Evolutionary conservation across 345 rosid species (phyloP), one percentile per base, ranked within the genome.

Genomic region (Hevea brasiliensis): DNA sequence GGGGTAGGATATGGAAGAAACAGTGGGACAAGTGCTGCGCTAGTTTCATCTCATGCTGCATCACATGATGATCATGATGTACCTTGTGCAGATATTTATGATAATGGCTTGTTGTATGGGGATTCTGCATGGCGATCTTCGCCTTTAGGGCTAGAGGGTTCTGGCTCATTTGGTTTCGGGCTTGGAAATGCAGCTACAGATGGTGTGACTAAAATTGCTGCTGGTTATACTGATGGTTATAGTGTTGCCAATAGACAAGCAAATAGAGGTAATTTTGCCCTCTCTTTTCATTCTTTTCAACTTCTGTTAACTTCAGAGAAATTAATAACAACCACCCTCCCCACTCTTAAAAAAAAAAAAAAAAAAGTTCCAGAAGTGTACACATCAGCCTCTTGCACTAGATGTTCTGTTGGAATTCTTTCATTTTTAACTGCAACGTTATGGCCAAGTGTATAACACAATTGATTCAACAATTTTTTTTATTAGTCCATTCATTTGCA

Each of bases 161-260:
- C 89, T 61, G 72, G 68, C 53, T 79, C 89, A 7, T 88, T 87
- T 67, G 85, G 81, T 77, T 82, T 80, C 74, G 90, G 87, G 47
- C 76, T 87, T 74, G 87, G 81, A 76, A 79, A 74, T 71, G 71
- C 86, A 54, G 76, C 79, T 79, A 79, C 91, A 8, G 91, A 87
- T 81, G 82, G 81, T 71, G 70, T 78, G 65, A 40, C 81, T 41
- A 77, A 80, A 75, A 88, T 62, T 70, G 47, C 89, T 74, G 85
- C 79, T 69, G 84, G 82, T 74, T 85, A 82, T 53, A 81, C 77
- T 84, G 90, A 87, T 32, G 82, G 83, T 67, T 89, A 82, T 80
- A 78, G 86, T 66, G 85, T 85, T 80, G 65, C 81, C 61, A 82
- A 77, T 82, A 86, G 89, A 83, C 92, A 85, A 74, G 27, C 87